phyloP scores from a whole-genome alignment of 2,329 filamentous ascomycete genomes.

The Exophiala xenobiotica region DNA sequence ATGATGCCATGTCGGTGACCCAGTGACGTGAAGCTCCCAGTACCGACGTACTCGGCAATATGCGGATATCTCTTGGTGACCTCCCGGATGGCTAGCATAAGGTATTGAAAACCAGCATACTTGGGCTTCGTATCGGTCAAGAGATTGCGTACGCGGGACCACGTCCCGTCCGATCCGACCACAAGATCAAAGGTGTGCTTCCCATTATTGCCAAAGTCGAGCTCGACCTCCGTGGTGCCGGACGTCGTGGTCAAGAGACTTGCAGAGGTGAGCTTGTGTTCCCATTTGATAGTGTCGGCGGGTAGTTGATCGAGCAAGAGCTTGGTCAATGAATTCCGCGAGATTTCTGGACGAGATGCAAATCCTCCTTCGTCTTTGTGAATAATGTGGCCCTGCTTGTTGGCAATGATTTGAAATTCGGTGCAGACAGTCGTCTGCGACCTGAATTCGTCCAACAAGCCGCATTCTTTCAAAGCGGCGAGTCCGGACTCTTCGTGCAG shows the following conservation, averaged over 20 bases:
- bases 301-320: conserved; percentile 33
- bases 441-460: conserved; percentile 31
- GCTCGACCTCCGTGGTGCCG: conserved; percentile 3
- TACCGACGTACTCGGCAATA: conserved; percentile 30
- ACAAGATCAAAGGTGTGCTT: conserved; percentile 3
- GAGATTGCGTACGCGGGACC: conserved; percentile 30
- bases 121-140: conserved; percentile 29
- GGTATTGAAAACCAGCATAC: conserved; percentile 25
- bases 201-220: conserved; percentile 9
- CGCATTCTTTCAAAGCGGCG: conserved; percentile 30
- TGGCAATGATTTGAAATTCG: conserved; percentile 27
- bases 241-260: not conserved
- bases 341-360: conserved; percentile 33
- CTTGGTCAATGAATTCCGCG: conserved; percentile 29
- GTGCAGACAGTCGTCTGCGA: conserved; percentile 31
- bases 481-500: conserved; percentile 34
- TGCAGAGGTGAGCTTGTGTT: conserved; percentile 27
- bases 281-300: conserved; percentile 30
- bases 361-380: conserved; percentile 22
- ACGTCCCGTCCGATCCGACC: conserved; percentile 33
- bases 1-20: conserved; percentile 32
- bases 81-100: conserved; percentile 25
- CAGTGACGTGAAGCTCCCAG: conserved; percentile 32
- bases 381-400: conserved; percentile 21
- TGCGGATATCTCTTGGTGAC: conserved; percentile 30